Evolutionary conservation across 495 filamentous ascomycete genomes (phyloP).

Genomic region (Podospora anserina): DNA sequence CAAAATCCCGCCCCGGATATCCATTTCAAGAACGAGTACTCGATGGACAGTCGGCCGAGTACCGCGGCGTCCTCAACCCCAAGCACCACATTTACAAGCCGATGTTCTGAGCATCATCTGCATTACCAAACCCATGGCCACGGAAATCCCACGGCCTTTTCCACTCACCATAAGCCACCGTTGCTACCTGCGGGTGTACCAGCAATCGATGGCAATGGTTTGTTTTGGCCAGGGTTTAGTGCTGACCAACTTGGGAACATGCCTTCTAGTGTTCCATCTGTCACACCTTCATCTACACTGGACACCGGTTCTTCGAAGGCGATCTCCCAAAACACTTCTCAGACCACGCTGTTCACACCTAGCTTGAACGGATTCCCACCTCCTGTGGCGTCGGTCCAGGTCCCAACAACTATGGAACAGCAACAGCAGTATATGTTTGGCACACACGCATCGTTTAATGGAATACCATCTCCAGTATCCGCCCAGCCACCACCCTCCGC

Average conservation of each 20-base stretch:
- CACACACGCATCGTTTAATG: constrained; percentile 15
- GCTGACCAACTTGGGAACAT: constrained; percentile 19
- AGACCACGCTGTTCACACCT: constrained; percentile 27
- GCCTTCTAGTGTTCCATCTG: constrained; percentile 27
- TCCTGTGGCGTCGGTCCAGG: constrained; percentile 9
- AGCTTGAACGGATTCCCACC: constrained; percentile 17
- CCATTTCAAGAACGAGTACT: constrained; percentile 16
- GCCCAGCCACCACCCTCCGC: constrained; percentile 9
- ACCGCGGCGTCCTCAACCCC: constrained; percentile 22
- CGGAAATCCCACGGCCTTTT: constrained; percentile 7
- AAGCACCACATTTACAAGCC: constrained; percentile 16
- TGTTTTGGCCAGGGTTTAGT: constrained; percentile 27
- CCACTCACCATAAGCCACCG: constrained; percentile 19
- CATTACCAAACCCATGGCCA: constrained; percentile 13
- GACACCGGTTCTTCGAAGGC: constrained; percentile 22
- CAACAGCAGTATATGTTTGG: constrained; percentile 25
- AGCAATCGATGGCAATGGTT: constrained; percentile 20
- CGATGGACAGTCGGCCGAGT: constrained; percentile 20
- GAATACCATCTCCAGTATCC: constrained; percentile 7
- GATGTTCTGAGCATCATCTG: constrained; percentile 9
- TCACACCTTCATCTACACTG: constrained; percentile 23
- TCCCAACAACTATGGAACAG: constrained; percentile 1
- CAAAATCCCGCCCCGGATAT: constrained; percentile 12
- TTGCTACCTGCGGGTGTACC: constrained; percentile 7
- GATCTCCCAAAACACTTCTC: constrained; percentile 29